Base-by-base conservation (phyloP, 768 basidiomycete species). In the Mycena olivaceomarginata region DNA sequence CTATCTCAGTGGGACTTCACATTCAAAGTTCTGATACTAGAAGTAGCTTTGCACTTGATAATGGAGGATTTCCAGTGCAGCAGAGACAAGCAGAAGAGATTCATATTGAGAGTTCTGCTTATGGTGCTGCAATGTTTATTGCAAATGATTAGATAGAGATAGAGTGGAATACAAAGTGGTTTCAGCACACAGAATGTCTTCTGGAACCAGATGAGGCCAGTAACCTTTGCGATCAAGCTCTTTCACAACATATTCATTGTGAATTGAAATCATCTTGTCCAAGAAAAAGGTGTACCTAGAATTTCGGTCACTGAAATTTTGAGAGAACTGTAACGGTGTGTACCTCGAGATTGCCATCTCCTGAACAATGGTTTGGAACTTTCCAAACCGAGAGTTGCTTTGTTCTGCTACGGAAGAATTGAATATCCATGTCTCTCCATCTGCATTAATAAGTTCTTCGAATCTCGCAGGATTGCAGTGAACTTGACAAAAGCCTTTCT, bases 331-430 rank as follows among this genome's bases (percentile, higher is more conserved):
- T 22, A 12, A 9, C 8, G 2, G 16, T 20, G 25, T 18, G 48
- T 2, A 84, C 56, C 73, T 65, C 1, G 74, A 63, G 0, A 64
- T 70, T 0, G 67, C 3, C 83, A 85, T 85, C 72, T 84, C 83
- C 7, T 77, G 12, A 15, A 77, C 78, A 0, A 84, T 81, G 0
- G 77, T 18, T 4, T 81, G 77, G 41, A 80, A 84, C 4, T 81
- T 77, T 2, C 76, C 77, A 48, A 84, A 60, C 83, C 84, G 84
- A 0, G 75, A 78, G 60, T 84, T 84, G 6, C 76, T 73, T 72
- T 82, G 79, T 72, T 84, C 84, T 9, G 82, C 84, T 5, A 76
- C 79, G 13, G 83, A 84, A 1, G 84, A 82, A 46, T 84, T 84
- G 80, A 87, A 87, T 0, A 46, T 64, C 83, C 84, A 87, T 5